Evolutionary conservation across 495 filamentous ascomycete species (phyloP).

Genomic region (Friedmanniomyces endolithicus): DNA sequence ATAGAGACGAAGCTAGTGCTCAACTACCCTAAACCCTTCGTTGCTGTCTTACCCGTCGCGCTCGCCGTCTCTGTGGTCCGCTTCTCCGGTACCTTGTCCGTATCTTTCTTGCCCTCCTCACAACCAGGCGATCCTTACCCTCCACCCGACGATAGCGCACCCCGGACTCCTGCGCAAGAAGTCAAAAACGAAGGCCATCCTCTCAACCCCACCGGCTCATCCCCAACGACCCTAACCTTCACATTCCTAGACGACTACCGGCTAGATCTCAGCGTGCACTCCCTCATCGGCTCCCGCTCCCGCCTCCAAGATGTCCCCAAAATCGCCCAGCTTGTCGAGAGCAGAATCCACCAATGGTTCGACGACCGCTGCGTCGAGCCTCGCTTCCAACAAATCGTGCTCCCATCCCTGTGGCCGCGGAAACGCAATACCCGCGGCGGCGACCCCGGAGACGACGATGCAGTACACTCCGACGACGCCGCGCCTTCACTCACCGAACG

Average conservation of each 20-base stretch:
- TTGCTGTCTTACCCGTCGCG: conserved; percentile 86
- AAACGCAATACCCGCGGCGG: conserved; percentile 68
- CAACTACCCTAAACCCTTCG: conserved; percentile 81
- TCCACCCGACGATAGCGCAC: background rate
- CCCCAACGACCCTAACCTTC: conserved; percentile 70
- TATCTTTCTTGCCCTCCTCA: conserved; percentile 68
- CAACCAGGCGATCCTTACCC: conserved; percentile 20
- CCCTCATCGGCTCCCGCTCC: conserved; percentile 79
- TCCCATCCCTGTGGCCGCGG: conserved; percentile 88
- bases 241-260: conserved; percentile 93
- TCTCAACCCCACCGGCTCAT: conserved; percentile 19
- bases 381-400: conserved; percentile 83
- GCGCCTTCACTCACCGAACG: background rate
- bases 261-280: conserved; percentile 80
- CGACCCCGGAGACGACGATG: conserved; percentile 31
- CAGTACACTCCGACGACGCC: conserved; percentile 9
- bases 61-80: conserved; percentile 81
- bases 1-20: conserved; percentile 87
- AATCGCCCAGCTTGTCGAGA: conserved; percentile 88
- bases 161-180: conserved; percentile 3
- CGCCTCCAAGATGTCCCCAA: conserved; percentile 93
- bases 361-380: conserved; percentile 94
- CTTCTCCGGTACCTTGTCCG: conserved; percentile 86
- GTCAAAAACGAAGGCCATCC: conserved; percentile 12
- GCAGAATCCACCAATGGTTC: conserved; percentile 86